Percentiles rank a stretch among this genome's conserved stretches.
Evolutionary conservation across 2,329 filamentous ascomycete species (phyloP).

Genomic region (Phialocephala subalpina): DNA sequence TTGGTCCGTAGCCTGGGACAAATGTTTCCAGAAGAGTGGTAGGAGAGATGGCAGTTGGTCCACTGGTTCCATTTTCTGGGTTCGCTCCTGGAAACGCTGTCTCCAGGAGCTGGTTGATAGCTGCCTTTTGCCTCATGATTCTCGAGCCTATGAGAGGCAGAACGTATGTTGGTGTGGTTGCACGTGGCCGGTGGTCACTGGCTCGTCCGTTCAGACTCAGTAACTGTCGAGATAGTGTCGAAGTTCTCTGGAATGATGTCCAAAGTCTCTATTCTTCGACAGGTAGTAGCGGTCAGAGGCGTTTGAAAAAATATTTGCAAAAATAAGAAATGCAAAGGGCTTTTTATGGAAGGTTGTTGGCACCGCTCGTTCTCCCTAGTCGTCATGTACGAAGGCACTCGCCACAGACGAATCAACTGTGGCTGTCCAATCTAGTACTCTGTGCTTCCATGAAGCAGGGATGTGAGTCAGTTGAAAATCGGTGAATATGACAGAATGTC

Average conservation of each 20-base stretch:
- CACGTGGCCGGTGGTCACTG: slow-evolving; percentile 7
- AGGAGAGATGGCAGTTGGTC: slow-evolving; percentile 25
- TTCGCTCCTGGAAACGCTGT: slow-evolving; percentile 28
- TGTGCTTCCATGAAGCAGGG: slow-evolving; percentile 6
- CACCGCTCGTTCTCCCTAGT: slow-evolving; percentile 1
- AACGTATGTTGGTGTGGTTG: slow-evolving; percentile 5
- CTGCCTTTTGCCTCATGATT: slow-evolving; percentile 30
- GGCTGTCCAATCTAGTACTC: neutral
- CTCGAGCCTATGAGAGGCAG: slow-evolving; percentile 16
- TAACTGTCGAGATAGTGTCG: neutral
- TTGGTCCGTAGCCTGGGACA: slow-evolving; percentile 43
- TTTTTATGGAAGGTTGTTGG: slow-evolving; percentile 16
- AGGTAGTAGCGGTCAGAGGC: neutral
- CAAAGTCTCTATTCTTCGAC: neutral
- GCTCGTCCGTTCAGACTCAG: neutral
- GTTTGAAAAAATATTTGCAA: neutral
- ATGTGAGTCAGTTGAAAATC: slow-evolving; percentile 12
- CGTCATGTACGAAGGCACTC: slow-evolving; percentile 5
- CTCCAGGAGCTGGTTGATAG: slow-evolving; percentile 27
- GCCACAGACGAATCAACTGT: neutral
- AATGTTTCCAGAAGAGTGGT: slow-evolving; percentile 42
- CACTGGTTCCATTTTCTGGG: slow-evolving; percentile 22
- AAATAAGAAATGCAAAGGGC: neutral
- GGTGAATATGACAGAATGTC: neutral
- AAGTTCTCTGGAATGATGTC: neutral